Evolutionary conservation across 208 protist genomes (phyloP), one percentile per base, ranked within the genome.

Genomic region (Crithidia expoeki): DNA sequence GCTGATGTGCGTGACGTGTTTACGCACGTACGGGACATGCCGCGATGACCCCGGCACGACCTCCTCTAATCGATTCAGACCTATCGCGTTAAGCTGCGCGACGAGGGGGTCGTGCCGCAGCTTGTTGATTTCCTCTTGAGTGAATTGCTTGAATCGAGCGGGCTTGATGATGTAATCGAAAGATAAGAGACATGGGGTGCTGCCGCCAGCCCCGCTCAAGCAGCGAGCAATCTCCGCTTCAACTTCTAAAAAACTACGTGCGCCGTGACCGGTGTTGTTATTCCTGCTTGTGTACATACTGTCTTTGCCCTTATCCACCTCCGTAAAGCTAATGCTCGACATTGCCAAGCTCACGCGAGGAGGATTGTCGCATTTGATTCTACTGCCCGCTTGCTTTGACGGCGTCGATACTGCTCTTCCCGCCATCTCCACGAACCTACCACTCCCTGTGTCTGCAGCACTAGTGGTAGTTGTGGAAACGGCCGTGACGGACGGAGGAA

Each of bases 91-190:
- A 9, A 72, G 66, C 66, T 62, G 44, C 17, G 25, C 9, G 1
- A 36, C 28, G 38, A 64, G 27, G 0, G 66, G 55, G 25, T 72
- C 19, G 40, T 46, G 21, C 1, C 30, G 40, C 66, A 57, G 27
- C 6, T 4, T 19, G 6, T 17, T 11, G 0, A 34, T 23, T 56
- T 62, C 56, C 33, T 28, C 56, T 0, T 62, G 56, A 14, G 44
- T 51, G 49, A 68, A 33, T 6, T 44, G 47, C 21, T 55, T 56
- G 9, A 17, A 32, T 21, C 51, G 49, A 2, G 63, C 63, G 2
- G 63, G 63, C n/a, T 21, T 2, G 6, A 68, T 51, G 34, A 36
- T 33, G 51, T 60, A 68, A 27, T 68, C 63, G 38, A 68, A 68
- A 27, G 49, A 36, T 16, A 68, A 51, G 4, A 68, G 51, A 19